Percentiles rank a stretch among this genome's conserved stretches.
Evolutionary conservation across 768 basidiomycete species (phyloP).

Genomic region (Podaxis sp.): DNA sequence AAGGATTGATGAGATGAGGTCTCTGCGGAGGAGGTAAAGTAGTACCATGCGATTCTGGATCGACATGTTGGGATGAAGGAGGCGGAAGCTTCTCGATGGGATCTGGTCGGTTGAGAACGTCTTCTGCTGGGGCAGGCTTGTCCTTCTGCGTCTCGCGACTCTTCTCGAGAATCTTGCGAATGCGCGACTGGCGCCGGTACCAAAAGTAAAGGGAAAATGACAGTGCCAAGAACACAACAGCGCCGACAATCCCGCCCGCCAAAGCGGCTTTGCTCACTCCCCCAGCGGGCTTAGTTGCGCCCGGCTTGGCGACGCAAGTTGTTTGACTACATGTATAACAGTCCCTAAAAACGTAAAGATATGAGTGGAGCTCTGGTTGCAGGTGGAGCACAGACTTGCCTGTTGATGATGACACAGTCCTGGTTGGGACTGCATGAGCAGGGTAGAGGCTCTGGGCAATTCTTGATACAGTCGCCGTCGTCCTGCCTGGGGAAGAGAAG

Average conservation of each 20-base stretch:
- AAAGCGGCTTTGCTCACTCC: slow-evolving; percentile 68
- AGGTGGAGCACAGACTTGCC: slow-evolving; percentile 36
- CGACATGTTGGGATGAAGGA: slow-evolving; percentile 25
- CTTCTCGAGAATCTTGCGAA: slow-evolving; percentile 32
- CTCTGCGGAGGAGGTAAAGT: slow-evolving; percentile 24
- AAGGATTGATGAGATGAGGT: slow-evolving; percentile 52
- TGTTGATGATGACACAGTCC: slow-evolving; percentile 58
- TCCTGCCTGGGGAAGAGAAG: slow-evolving; percentile 38
- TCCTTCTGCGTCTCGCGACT: slow-evolving; percentile 49
- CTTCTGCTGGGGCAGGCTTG: slow-evolving; percentile 69
- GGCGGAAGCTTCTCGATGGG: slow-evolving; percentile 61
- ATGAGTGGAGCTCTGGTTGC: slow-evolving; percentile 1
- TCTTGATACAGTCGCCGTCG: slow-evolving; percentile 36
- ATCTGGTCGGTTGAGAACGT: slow-evolving; percentile 81
- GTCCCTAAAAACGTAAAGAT: slow-evolving; percentile 38
- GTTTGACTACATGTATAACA: slow-evolving; percentile 55
- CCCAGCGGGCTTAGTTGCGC: slow-evolving; percentile 23
- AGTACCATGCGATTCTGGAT: slow-evolving; percentile 12
- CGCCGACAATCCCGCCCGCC: slow-evolving; percentile 70
- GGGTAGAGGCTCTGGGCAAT: slow-evolving; percentile 45
- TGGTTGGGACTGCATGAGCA: slow-evolving; percentile 57
- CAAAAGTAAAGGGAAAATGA: slow-evolving; percentile 54
- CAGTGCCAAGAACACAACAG: slow-evolving; percentile 55
- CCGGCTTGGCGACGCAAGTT: slow-evolving; percentile 42
- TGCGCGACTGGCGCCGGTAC: slow-evolving; percentile 58